Evolutionary conservation across 257 asterid species (phyloP).

Genomic region (Gynochthodes officinalis): DNA sequence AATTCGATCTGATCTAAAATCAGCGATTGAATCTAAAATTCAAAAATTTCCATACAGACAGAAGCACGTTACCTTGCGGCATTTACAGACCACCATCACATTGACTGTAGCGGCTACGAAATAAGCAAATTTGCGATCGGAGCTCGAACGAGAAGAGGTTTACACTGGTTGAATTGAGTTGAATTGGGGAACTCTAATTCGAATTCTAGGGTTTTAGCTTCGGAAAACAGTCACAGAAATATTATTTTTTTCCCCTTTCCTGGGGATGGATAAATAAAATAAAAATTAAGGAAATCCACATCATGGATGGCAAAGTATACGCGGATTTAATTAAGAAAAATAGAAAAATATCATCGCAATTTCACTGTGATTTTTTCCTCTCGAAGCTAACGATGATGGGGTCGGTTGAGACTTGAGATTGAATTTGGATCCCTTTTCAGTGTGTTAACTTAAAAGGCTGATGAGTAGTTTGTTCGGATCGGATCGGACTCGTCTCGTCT

Average conservation of each 20-base stretch:
- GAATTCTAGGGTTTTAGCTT: conserved; percentile 34
- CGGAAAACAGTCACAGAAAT: neutral
- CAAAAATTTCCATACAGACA: neutral
- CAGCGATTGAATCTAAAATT: conserved; percentile 32
- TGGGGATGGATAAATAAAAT: neutral
- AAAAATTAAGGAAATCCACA: neutral
- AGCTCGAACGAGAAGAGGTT: neutral
- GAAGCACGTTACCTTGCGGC: conserved; percentile 68
- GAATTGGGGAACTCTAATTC: neutral
- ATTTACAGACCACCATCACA: conserved; percentile 96
- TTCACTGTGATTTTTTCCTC: neutral
- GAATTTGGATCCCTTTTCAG: conserved; percentile 10
- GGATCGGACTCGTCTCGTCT: neutral
- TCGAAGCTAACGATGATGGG: neutral
- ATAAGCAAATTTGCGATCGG: conserved; percentile 36
- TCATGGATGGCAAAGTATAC: neutral
- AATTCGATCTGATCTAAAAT: conserved; percentile 42
- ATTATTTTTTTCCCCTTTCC: too few species aligned
- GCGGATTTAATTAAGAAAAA: neutral
- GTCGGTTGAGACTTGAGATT: neutral
- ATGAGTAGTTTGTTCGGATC: conserved; percentile 2
- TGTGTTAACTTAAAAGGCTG: too few species aligned
- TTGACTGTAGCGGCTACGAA: conserved; percentile 24
- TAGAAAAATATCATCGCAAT: too few species aligned
- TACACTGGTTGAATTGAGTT: neutral